Base-by-base conservation (phyloP, 352 stramenopile species). In the Phytophthora cactorum region DNA sequence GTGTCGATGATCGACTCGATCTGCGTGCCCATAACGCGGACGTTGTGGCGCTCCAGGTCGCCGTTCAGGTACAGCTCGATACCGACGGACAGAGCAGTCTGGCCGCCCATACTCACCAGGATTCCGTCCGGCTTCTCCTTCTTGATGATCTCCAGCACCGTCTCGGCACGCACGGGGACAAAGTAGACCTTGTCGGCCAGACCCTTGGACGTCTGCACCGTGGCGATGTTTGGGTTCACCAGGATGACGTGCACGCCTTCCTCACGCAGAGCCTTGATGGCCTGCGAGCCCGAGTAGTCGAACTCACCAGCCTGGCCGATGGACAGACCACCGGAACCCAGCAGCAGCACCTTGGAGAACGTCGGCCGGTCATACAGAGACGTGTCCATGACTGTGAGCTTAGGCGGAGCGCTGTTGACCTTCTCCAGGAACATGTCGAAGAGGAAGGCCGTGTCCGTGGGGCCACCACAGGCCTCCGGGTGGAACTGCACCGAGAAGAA, bases 221-320 rank as follows among this genome's bases (percentile, higher is more conserved):
- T 98, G 29, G 98, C 98, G 72, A 99, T 99, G 77, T 99, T 99
- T 34, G 97, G 97, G 84, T 99, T 99, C 84, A 99, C 99, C 39
- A 99, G 75, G 52, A 99, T 93, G 47, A 99, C 96, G 66, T 96
- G 81, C 81, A 39, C 34, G 8, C 34, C 34, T 98, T 99, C 97
- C 71, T 99, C 97, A 75, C 99, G 99, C 14, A 99, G 78, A 43
- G 98, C 97, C 88, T 99, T 99, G 75, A 99, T 98, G 29, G 94
- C 96, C 75, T 99, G 97, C 70, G 96, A 97, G 45, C 97, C 97
- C 27, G 92, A 98, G 87, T 99, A 99, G 76, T 99, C 97, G 72
- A 99, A 99, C 85, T 99, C 97, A 66, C 97, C 96, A 17, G 97
- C 97, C 73, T 99, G 97, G 38, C 98, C 98, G 83, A 99, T 99